Base-by-base conservation (phyloP, 164 flowering plant species). In the Piper betle region DNA sequence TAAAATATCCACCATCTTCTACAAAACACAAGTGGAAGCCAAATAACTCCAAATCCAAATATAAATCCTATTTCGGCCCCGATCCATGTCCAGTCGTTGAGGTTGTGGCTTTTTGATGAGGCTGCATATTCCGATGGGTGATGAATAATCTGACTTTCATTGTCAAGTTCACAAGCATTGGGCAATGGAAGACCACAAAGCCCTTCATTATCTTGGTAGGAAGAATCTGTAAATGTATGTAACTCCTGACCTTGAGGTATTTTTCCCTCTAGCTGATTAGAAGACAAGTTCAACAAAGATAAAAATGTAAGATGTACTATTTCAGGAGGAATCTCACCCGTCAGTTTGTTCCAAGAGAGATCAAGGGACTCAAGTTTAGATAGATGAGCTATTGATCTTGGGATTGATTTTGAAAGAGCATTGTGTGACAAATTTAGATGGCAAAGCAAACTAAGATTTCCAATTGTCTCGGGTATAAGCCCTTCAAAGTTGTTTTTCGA, bases 151-250 rank as follows among this genome's bases (percentile, higher is more conserved):
- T 25, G 33, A 25, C 33, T 25, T 25, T 2, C 33, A 25, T 25
- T 25, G 2, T 25, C 12, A 7, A 20, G 0, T 6, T 11, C 4
- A 37, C 66, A 63, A 25, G 19, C 4, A 9, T 6, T 58, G 13
- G 61, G 9, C 55, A 65, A 7, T 58, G 62, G 70, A 4, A n/a
- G n/a, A 11, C 70, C 70, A 39, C 74, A 66, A 8, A 71, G 57
- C 16, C 64, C 64, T 7, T 8, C 0, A 16, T 66, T 71, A 3
- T 56, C 67, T 33, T 43, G 20, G 17, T 54, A 71, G 4, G 64
- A 62, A 48, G 10, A 40, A 9, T 25, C 33, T 6, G 20, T 5
- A n/a, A 63, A 71, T 18, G 74, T 71, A 16, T 0, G 0, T 25
- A 71, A 67, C 19, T 71, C 70, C 13, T 13, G 1, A 25, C 33